phyloP scores from a whole-genome alignment of 208 protist species.

The Leptomonas seymouri region DNA sequence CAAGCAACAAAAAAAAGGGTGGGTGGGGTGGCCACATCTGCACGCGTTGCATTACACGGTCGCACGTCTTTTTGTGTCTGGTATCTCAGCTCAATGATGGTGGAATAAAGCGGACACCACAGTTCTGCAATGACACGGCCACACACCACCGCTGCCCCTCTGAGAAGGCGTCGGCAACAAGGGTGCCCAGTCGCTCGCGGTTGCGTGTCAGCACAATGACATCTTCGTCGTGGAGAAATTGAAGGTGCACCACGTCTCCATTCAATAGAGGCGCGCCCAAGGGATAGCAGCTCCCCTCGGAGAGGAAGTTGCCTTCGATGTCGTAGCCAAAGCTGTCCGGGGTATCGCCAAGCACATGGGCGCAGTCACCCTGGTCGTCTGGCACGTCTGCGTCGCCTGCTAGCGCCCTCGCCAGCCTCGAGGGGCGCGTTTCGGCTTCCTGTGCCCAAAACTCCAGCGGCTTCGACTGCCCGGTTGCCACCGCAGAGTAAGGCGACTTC shows the following conservation, averaged over 20 bases:
- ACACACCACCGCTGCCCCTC: constrained; percentile 36
- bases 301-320: constrained; percentile 18
- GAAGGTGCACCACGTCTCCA: constrained; percentile 18
- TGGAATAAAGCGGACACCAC: constrained; percentile 36
- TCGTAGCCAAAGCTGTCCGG: constrained; percentile 37
- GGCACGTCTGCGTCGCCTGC: neutral
- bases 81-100: constrained; percentile 10
- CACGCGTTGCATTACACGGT: no score
- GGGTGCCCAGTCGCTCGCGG: constrained; percentile 23
- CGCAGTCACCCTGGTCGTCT: constrained; percentile 5
- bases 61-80: neutral
- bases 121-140: constrained; percentile 34
- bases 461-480: neutral
- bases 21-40: no score
- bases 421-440: neutral
- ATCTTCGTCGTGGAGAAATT: constrained; percentile 36
- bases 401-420: neutral
- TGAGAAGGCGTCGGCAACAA: constrained; percentile 37
- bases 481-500: neutral
- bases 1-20: no score
- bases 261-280: constrained; percentile 17
- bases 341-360: constrained; percentile 32
- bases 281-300: constrained; percentile 19
- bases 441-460: constrained; percentile 13
- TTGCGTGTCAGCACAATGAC: constrained; percentile 28